A percentile compares a stretch with the other conserved stretches of the same genome.
Evolutionary conservation across 192 early-diverging fungal species (phyloP).

Genomic region (Lobosporangium transversale): DNA sequence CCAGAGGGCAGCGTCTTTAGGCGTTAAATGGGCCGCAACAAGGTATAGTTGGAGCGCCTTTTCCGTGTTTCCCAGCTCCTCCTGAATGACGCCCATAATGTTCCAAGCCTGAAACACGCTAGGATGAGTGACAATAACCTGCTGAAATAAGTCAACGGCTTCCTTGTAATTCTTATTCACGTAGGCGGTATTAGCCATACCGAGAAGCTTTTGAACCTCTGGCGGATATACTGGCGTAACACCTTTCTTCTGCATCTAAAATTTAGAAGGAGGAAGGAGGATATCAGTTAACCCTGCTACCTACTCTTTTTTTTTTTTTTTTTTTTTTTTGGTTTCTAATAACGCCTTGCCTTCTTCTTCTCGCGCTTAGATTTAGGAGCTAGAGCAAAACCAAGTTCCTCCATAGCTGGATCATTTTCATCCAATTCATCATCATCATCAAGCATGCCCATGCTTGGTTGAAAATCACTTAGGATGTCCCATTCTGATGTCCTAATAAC

Average conservation of each 20-base stretch:
- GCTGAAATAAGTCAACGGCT: slow-evolving; percentile 81
- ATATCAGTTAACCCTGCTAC: too few relatives aligned
- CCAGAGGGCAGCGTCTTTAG: slow-evolving; percentile 81
- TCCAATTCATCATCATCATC: slow-evolving; percentile 45
- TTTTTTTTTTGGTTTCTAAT: background rate
- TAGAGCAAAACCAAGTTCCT: slow-evolving; percentile 40
- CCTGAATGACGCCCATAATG: slow-evolving; percentile 89
- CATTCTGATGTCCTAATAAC: too few relatives aligned
- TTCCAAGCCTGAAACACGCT: slow-evolving; percentile 86
- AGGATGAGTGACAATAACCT: slow-evolving; percentile 77
- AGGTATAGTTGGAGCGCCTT: slow-evolving; percentile 82
- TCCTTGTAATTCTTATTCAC: slow-evolving; percentile 69
- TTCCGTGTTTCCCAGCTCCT: slow-evolving; percentile 79
- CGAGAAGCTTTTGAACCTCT: slow-evolving; percentile 71
- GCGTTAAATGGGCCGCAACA: slow-evolving; percentile 90
- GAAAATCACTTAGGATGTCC: slow-evolving; percentile 15
- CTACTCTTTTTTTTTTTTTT: too few relatives aligned
- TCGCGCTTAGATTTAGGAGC: slow-evolving; percentile 32
- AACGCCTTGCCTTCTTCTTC: slow-evolving; percentile 26
- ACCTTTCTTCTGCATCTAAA: slow-evolving; percentile 12
- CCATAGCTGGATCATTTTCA: slow-evolving; percentile 31
- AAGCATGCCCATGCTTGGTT: background rate
- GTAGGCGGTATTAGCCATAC: slow-evolving; percentile 83
- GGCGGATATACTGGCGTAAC: slow-evolving; percentile 25
- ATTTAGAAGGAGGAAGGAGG: background rate